Base-by-base conservation (phyloP, 768 basidiomycete genomes). In the Pleurotus salmoneostramineus region DNA sequence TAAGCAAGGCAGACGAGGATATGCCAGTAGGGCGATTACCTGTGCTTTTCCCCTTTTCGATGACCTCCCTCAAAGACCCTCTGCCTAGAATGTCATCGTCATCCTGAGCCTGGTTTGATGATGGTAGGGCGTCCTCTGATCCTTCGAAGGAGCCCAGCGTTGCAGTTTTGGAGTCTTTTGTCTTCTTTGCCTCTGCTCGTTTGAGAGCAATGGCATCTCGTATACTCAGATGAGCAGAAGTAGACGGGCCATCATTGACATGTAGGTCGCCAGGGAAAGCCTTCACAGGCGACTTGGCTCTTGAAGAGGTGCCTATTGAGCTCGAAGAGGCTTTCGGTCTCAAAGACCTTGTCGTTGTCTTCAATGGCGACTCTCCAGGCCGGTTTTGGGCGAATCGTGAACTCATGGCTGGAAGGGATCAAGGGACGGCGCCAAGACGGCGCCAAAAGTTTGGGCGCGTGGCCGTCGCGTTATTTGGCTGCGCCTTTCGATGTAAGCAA, bases 131-230 rank as follows among this genome's bases (percentile, higher is more conserved):
- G 60, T 87, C 82, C 62, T 83, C 84, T 40, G 85, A 63, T 15
- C 67, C 70, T 8, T 69, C 72, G 15, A 81, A 71, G 51, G 67
- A 69, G 61, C 71, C 74, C 6, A 74, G 62, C 6, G 56, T 59
- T 48, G 74, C 69, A 55, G 10, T 43, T 32, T 37, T 40, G 17
- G 14, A 42, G 14, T 44, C 52, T 40, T 36, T 43, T 43, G 52
- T 17, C 64, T 90, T 92, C 73, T 87, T 91, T 0, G 85, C 88
- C 65, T 91, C 88, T 0, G 91, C 89, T 44, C 91, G 78, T 60
- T 83, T 89, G 46, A 90, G 73, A 2, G 91, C 91, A 66, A 93
- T 91, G 11, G 85, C 87, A 60, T 91, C 91, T 63, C 85, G 85
- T 61, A 92, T 79, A 65, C 80, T 90, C 14, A 79, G 67, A 33